A percentile compares a stretch with the other conserved stretches of the same genome.
phyloP scores from a whole-genome alignment of 768 basidiomycete species.

The Leccinum subtestaceum region DNA sequence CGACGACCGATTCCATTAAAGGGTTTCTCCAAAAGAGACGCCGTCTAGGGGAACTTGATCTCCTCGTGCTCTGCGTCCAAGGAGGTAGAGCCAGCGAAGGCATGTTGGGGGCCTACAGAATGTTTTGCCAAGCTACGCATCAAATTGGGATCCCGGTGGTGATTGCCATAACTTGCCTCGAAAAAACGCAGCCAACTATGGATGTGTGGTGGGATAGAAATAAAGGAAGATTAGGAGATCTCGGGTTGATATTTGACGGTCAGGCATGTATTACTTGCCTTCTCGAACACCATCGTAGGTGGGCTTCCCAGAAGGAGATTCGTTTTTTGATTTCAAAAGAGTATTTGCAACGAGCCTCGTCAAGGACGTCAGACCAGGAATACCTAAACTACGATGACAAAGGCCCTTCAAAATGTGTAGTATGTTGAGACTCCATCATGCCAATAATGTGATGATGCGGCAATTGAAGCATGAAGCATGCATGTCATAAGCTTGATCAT shows the following conservation, averaged over 20 bases:
- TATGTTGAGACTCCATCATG: slow-evolving; percentile 15
- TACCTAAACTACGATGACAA: neutral
- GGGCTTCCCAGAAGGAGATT: slow-evolving; percentile 18
- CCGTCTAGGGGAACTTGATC: slow-evolving; percentile 19
- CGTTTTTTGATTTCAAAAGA: slow-evolving; percentile 10
- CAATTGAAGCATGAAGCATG: neutral
- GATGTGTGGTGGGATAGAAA: slow-evolving; percentile 35
- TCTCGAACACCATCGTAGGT: slow-evolving; percentile 14
- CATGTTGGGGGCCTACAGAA: slow-evolving; percentile 18
- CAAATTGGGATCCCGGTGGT: slow-evolving; percentile 34
- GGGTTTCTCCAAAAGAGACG: slow-evolving; percentile 33
- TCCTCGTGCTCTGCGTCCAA: slow-evolving; percentile 23
- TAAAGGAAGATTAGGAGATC: slow-evolving; percentile 11
- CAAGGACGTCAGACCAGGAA: neutral
- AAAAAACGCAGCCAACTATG: slow-evolving; percentile 28
- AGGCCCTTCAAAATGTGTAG: slow-evolving; percentile 10
- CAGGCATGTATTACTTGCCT: slow-evolving; percentile 29
- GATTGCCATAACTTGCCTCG: slow-evolving; percentile 39
- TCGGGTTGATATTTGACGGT: slow-evolving; percentile 27
- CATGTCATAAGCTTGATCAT: too few species aligned
- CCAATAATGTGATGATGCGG: too few species aligned
- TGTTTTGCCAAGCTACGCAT: slow-evolving; percentile 34
- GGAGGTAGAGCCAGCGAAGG: slow-evolving; percentile 17
- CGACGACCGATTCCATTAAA: slow-evolving; percentile 12
- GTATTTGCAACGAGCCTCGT: neutral